Base-by-base conservation (phyloP, 169 alveolate species). In the Toxoplasma gondii region DNA sequence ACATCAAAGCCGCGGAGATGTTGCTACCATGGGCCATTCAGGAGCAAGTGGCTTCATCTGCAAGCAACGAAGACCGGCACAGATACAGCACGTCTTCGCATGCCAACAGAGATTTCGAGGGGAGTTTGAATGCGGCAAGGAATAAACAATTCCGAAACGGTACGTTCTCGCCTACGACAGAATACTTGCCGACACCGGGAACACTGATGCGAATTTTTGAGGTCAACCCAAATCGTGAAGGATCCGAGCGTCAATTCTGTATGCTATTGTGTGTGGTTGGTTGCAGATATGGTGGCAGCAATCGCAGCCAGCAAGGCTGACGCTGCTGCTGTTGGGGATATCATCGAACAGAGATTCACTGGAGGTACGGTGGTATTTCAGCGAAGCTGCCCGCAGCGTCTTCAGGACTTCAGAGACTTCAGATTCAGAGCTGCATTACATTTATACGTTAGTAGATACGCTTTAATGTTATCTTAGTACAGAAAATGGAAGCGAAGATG, bases 231-330 rank as follows among this genome's bases (percentile, higher is more conserved):
- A 64, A 64, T 10, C 36, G 78, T 29, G 78, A 29, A 4, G 78
- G 78, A 64, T 29, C 10, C 27, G 78, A 29, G 16, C 34, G 29
- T 64, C 10, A 64, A 29, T 31, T 29, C 31, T 78, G 39, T 39
- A 24, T 43, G 70, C 90, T 82, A 24, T 27, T 82, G 58, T 49
- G 58, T 49, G 58, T 17, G 58, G 36, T 1, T 49, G 58, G 58
- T 49, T 45, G 34, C 90, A 82, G 90, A 82, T 82, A 82, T 82
- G 54, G 69, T 43, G 64, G 90, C 70, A 16, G 90, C 90, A 22
- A 67, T 82, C 31, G 69, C 54, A 7, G 67, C 69, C 43, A 39
- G 90, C 69, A 82, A 82, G 67, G 90, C 31, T 12, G 70, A 82
- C 0, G 90, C 90, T 22, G 58, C 90, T 44, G 31, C 34, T 22